phyloP scores from a whole-genome alignment of 1,284 basidiomycete genomes.

The Tremellales sp. region DNA sequence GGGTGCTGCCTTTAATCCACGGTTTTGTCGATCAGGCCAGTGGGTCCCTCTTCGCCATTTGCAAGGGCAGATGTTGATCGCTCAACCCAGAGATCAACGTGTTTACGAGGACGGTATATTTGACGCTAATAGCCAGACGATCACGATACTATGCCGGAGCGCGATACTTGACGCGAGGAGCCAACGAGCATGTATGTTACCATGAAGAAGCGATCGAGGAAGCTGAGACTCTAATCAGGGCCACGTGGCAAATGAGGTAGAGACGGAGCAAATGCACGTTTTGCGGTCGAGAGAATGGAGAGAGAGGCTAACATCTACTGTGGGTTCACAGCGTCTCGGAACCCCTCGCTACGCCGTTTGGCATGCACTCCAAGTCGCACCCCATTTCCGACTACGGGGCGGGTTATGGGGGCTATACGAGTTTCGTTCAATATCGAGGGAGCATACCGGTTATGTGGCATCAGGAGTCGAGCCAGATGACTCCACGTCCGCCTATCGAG shows the following conservation, averaged over 20 bases:
- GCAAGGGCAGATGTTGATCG: neutral
- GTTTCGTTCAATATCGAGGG: constrained; percentile 93
- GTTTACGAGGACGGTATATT: constrained; percentile 82
- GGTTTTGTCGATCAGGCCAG: constrained; percentile 95
- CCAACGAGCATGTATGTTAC: constrained; percentile 61
- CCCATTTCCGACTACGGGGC: constrained; percentile 22
- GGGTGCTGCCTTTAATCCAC: constrained; percentile 90
- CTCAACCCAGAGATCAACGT: constrained; percentile 72
- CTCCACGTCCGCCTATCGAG: constrained; percentile 89
- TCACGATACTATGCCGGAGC: constrained; percentile 96
- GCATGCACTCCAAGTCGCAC: constrained; percentile 52
- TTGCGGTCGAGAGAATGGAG: neutral
- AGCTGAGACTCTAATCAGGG: constrained; percentile 57
- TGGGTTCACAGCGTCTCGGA: constrained; percentile 65
- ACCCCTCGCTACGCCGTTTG: constrained; percentile 85
- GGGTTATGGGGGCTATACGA: constrained; percentile 70
- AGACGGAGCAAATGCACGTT: constrained; percentile 85
- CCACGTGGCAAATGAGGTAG: constrained; percentile 98
- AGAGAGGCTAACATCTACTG: neutral
- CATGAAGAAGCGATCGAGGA: neutral
- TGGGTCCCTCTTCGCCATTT: constrained; percentile 51
- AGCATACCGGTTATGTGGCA: constrained; percentile 97
- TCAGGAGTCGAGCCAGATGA: constrained; percentile 87
- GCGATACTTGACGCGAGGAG: constrained; percentile 89
- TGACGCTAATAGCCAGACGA: constrained; percentile 88